Evolutionary conservation across 2,329 filamentous ascomycete species (phyloP).

Genomic region (Stachybotrys chlorohalonatus): DNA sequence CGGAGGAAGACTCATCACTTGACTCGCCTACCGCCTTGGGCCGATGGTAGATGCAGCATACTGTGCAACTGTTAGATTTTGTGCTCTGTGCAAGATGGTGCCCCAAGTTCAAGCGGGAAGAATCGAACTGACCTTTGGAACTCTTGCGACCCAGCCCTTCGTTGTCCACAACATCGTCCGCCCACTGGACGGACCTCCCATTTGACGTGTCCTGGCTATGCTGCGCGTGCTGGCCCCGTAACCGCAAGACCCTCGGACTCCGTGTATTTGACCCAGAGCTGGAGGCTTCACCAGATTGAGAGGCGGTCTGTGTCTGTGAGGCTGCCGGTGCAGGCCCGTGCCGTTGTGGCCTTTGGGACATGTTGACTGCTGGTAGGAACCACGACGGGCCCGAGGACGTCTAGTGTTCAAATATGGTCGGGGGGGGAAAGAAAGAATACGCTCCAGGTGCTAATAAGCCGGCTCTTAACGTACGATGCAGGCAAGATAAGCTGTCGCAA

Average conservation of each 20-base stretch:
- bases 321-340: constrained; percentile 18
- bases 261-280: constrained; percentile 17
- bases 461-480: no score
- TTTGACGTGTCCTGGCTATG: constrained; percentile 12
- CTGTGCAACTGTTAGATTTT: constrained; percentile 32
- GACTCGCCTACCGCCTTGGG: constrained; percentile 76
- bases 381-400: not conserved
- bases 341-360: constrained; percentile 20
- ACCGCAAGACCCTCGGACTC: constrained; percentile 34
- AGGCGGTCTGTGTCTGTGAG: constrained; percentile 24
- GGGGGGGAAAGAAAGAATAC: no score
- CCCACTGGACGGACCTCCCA: constrained; percentile 73
- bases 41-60: constrained; percentile 98
- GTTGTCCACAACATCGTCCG: constrained; percentile 88
- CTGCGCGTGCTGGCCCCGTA: constrained; percentile 37
- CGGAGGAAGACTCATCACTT: constrained; percentile 56
- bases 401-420: no score
- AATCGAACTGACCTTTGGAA: constrained; percentile 63
- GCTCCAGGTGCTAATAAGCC: no score
- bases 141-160: constrained; percentile 90
- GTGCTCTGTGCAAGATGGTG: not conserved
- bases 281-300: constrained; percentile 13
- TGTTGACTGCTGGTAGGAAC: constrained; percentile 3
- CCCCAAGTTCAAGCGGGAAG: not conserved
- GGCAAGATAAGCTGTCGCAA: no score